Evolutionary conservation across 108 stramenopile species (phyloP), one percentile per base, ranked within the genome.

Genomic region (Pseudonitzschia pungens): DNA sequence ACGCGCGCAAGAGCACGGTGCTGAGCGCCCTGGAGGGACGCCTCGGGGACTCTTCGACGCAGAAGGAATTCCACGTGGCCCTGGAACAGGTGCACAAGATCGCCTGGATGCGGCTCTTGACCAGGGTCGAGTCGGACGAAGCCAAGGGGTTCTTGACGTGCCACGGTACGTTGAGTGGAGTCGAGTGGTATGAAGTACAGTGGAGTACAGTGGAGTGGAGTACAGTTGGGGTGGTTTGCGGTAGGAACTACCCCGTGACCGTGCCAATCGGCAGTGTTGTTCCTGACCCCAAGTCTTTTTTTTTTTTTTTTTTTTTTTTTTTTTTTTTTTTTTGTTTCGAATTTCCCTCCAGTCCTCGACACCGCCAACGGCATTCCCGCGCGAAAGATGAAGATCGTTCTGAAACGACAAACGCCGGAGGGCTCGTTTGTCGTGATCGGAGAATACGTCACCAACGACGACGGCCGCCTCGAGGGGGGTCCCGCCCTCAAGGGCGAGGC

Each of bases 61-160:
- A 92, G 43, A 75, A 54, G 31, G 92, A 93, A 78, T 84, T 93
- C 73, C 73, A 59, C 4, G 77, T 75, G 3, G 91, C 91, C 27
- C 48, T 94, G 41, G 76, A 73, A 22, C 95, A 96, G 75, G 92
- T 96, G 14, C 84, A 91, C 76, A 96, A 96, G 63, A 96, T 96
- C 83, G 95, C 95, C 21, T 96, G 91, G 91, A 93, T 96, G 92
- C 83, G 95, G 67, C 70, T 96, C 41, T 79, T 93, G 50, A 59
- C 84, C n/a, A 74, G 69, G 26, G 73, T 91, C 15, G 83, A 86
- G 55, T 77, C 71, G 11, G 76, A 75, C 15, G 80, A 86, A 52
- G 82, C 83, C 42, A 75, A 77, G 7, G 95, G 95, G 33, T 94
- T 88, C 53, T 80, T 96, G 69, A 96, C 95, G 1, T 93, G 92